Base-by-base conservation (phyloP, 1,284 basidiomycete genomes). In the Ceratobasidium papillatum region DNA sequence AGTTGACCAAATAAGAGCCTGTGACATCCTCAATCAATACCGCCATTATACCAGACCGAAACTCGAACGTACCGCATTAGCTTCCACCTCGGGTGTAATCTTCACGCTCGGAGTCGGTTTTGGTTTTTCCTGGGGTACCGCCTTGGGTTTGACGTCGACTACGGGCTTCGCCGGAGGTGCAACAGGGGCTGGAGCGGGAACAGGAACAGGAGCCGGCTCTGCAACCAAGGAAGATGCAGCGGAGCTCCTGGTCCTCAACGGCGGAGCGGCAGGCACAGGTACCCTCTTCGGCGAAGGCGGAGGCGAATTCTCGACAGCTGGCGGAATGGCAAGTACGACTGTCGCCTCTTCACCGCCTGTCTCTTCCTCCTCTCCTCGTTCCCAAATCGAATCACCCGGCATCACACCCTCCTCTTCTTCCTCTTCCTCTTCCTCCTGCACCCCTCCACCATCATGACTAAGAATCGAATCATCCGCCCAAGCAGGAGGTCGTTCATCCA, bases 1-100 rank as follows among this genome's bases (percentile, higher is more conserved):
- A 5, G 73, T 69, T 5, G 41, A 45, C 75, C 75, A 76, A 45
- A 76, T 66, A 4, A 69, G 61, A 0, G 58, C 58, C 75, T 76
- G 32, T 45, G 25, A 49, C 19, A 30, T 30, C 25, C 51, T 19
- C 38, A 45, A 8, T 56, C 56, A 56, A 32, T 47, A 17, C 3
- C 12, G 25, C 34, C 17, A 30, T 3, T 30, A 11, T 74, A 59
- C 7, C 25, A 49, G n/a, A n/a, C n/a, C 11, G 41, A 58, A 69
- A 1, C 19, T 5, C 11, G 17, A 25, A 59, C 66, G 25, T 69
- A 59, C 66, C n/a, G 54, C 32, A 25, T 69, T 69, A 12, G 52
- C 38, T 45, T 69, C 66, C 17, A 54, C 54, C 32, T 69, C 66
- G n/a, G 66, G 54, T 3, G 66, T 69, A 11, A 58, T 41, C 47